These are phyloP conservation scores for Pontederia crassipes DNA, from an alignment of 176 grass and related monocot genomes.

Conservation along the genomic window DNA sequence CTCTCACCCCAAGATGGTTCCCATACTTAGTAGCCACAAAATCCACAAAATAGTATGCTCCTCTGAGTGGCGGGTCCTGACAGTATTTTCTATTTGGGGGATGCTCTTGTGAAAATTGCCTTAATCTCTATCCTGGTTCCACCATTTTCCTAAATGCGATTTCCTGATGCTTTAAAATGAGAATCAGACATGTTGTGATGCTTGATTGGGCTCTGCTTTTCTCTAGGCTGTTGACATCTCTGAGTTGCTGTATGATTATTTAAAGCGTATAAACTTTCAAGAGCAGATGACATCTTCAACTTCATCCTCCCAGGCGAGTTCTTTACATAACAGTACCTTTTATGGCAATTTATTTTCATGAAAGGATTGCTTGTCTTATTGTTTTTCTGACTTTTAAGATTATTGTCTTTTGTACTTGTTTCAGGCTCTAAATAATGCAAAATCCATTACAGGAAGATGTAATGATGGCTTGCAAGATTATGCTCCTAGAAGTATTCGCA, in stretches of 20 bases:
- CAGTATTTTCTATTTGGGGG: too few relatives aligned
- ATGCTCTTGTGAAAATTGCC: too few relatives aligned
- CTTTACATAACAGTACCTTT: background rate
- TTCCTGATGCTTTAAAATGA: background rate
- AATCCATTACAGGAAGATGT: conserved; percentile 1
- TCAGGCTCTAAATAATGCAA: conserved; percentile 17
- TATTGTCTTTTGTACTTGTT: conserved; percentile 14
- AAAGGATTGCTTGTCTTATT: background rate
- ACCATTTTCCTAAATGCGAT: background rate
- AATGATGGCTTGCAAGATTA: conserved; percentile 20
- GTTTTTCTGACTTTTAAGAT: background rate
- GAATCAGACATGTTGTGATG: background rate
- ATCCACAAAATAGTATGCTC: too few relatives aligned
- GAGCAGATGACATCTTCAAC: conserved; percentile 23
- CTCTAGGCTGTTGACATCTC: conserved; percentile 71
- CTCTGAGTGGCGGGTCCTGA: too few relatives aligned
- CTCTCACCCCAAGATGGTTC: too few relatives aligned
- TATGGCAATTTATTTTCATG: conserved; percentile 4
- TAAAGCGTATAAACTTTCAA: conserved; percentile 49
- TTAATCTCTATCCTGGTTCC: too few relatives aligned
- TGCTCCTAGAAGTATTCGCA: conserved; percentile 16
- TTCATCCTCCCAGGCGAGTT: conserved; percentile 28
- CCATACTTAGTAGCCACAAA: too few relatives aligned
- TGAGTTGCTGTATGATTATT: conserved; percentile 47
- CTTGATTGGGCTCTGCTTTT: background rate